Percentiles rank a stretch among this genome's conserved stretches.
Evolutionary conservation across 306 rosid species (phyloP).

Genomic region (Fragaria vesca): DNA sequence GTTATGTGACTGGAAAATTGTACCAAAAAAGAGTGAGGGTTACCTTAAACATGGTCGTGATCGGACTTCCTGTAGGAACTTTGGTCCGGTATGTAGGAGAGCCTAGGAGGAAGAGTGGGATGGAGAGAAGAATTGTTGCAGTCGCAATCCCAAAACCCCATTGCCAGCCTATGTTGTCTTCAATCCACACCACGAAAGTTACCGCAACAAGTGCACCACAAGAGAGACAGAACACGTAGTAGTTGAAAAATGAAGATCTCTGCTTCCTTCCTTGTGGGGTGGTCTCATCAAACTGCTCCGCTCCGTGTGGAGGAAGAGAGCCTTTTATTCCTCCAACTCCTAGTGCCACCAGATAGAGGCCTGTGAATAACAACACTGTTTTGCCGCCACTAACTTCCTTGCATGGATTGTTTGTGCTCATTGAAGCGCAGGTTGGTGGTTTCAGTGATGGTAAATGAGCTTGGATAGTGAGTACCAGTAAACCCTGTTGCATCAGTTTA

Average conservation of each 20-base stretch:
- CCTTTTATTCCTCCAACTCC: slow-evolving; percentile 96
- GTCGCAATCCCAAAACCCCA: slow-evolving; percentile 81
- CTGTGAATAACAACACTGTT: slow-evolving; percentile 56
- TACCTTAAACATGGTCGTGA: slow-evolving; percentile 72
- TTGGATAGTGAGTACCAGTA: slow-evolving; percentile 63
- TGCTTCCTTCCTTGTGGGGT: slow-evolving; percentile 54
- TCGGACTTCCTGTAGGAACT: slow-evolving; percentile 67
- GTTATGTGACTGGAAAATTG: slow-evolving; percentile 15
- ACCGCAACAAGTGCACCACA: slow-evolving; percentile 78
- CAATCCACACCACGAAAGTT: slow-evolving; percentile 81
- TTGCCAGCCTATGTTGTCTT: slow-evolving; percentile 87
- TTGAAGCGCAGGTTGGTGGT: slow-evolving; percentile 54
- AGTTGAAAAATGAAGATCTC: slow-evolving; percentile 73
- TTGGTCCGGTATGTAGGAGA: slow-evolving; percentile 58
- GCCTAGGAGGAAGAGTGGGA: slow-evolving; percentile 77
- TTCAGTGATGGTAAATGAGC: slow-evolving; percentile 60
- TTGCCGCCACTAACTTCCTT: slow-evolving; percentile 43
- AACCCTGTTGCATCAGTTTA: slow-evolving; percentile 51
- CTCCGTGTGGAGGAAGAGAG: slow-evolving; percentile 80
- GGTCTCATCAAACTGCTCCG: slow-evolving; percentile 72
- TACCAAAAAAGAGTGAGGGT: neutral
- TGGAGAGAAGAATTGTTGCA: slow-evolving; percentile 53
- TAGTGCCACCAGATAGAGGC: slow-evolving; percentile 72
- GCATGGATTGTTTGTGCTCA: slow-evolving; percentile 38
- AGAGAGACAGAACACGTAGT: slow-evolving; percentile 66